Conservation (phyloP, 768 basidiomycete species). For the Pisolithus orientalis region DNA sequence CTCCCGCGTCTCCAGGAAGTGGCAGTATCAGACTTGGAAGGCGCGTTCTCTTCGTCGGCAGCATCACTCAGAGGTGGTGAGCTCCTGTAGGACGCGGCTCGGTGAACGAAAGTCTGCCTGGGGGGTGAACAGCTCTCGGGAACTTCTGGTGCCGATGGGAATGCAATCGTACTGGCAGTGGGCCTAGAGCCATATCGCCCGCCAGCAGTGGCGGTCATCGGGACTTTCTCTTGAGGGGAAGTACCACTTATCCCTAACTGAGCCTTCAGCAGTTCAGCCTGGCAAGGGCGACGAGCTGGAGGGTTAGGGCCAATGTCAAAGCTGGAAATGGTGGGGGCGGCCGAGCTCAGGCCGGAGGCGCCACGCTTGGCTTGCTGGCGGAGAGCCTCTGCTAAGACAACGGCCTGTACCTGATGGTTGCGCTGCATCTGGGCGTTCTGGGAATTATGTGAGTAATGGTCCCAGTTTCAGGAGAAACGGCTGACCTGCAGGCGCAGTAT, state of each 20-base stretch:
- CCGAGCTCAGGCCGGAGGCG: constrained; percentile 33
- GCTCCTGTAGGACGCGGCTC: constrained; percentile 63
- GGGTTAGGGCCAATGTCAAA: constrained; percentile 62
- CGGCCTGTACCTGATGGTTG: constrained; percentile 59
- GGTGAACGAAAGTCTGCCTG: constrained; percentile 59
- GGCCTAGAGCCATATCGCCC: constrained; percentile 69
- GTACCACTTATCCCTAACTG: constrained; percentile 41
- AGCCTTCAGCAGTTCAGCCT: constrained; percentile 59
- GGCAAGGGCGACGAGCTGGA: constrained; percentile 62
- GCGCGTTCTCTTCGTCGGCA: constrained; percentile 25
- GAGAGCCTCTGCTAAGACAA: constrained; percentile 54
- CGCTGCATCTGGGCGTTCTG: constrained; percentile 64
- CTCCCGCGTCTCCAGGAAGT: constrained; percentile 76
- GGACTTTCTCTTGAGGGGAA: constrained; percentile 48
- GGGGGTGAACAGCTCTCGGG: constrained; percentile 40
- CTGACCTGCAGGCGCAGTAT: constrained; percentile 74
- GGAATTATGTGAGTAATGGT: constrained; percentile 7
- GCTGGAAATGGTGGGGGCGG: constrained; percentile 54
- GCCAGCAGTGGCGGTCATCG: constrained; percentile 76
- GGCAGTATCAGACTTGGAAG: constrained; percentile 79
- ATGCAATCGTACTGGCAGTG: constrained; percentile 32
- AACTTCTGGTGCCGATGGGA: constrained; percentile 36
- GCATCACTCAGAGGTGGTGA: constrained; percentile 34
- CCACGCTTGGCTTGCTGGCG: constrained; percentile 42
- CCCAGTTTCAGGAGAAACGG: constrained; percentile 6